A percentile compares a stretch with the other conserved stretches of the same genome.
Conservation (phyloP, 2,329 filamentous ascomycete genomes). For the Xylariales sp. region DNA sequence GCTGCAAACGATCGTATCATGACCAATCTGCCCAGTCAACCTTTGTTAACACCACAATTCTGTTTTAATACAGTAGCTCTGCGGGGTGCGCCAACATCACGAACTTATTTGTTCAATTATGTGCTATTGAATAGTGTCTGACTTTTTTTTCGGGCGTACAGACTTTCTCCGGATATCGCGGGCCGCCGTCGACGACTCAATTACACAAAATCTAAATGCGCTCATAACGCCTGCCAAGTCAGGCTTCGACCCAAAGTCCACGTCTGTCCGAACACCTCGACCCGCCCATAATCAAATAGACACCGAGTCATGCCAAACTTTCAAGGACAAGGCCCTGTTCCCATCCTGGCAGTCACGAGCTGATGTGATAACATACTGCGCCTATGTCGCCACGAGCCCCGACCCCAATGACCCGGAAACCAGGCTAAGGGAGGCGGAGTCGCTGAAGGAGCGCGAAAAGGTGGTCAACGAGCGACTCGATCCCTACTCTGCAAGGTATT, state of each 20-base stretch:
- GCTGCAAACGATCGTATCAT: no score
- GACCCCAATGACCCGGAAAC: slow-evolving; percentile 84
- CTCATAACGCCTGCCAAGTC: slow-evolving; percentile 68
- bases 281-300: slow-evolving; percentile 54
- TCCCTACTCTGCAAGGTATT: slow-evolving; percentile 84
- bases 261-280: slow-evolving; percentile 56
- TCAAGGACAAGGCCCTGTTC: slow-evolving; percentile 77
- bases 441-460: slow-evolving; percentile 63
- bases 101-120: no score
- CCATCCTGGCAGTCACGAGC: slow-evolving; percentile 82
- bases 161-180: slow-evolving; percentile 90
- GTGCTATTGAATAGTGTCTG: no score
- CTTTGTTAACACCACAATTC: slow-evolving; percentile 65
- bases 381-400: slow-evolving; percentile 78
- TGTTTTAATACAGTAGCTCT: slow-evolving; percentile 70
- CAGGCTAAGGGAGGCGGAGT: slow-evolving; percentile 64
- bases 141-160: slow-evolving; percentile 39
- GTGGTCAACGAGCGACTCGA: slow-evolving; percentile 86
- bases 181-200: slow-evolving; percentile 83
- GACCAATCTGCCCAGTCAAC: slow-evolving; percentile 40
- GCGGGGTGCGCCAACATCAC: slow-evolving; percentile 48
- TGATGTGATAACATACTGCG: slow-evolving; percentile 85
- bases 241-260: slow-evolving; percentile 78
- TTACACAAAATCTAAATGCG: slow-evolving; percentile 88
- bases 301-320: slow-evolving; percentile 58